Conservation (phyloP, 192 early-diverging fungal genomes). For the Phycomyces blakesleeanus region DNA sequence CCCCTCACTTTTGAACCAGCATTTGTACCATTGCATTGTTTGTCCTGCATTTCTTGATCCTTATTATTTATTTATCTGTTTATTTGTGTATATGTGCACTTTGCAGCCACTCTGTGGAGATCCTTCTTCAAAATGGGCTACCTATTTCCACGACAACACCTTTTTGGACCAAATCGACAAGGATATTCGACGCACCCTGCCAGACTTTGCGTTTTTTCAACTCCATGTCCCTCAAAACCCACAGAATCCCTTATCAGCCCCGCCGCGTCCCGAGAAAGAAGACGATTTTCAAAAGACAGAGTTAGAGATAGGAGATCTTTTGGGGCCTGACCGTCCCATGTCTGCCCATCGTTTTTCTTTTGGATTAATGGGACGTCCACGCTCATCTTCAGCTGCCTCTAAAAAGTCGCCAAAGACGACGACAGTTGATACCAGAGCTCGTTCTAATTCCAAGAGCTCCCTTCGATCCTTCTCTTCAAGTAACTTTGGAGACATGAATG, state of each 20-base stretch:
- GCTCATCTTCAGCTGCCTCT: constrained; percentile 24
- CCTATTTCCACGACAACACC: constrained; percentile 56
- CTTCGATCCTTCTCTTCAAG: constrained; percentile 24
- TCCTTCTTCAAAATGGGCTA: constrained; percentile 56
- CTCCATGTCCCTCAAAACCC: constrained; percentile 53
- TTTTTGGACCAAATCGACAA: constrained; percentile 73
- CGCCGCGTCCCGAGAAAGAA: constrained; percentile 11
- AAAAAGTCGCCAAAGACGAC: constrained; percentile 32
- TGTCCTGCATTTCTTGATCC: constrained; percentile 5
- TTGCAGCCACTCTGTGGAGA: constrained; percentile 19
- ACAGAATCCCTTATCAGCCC: constrained; percentile 44
- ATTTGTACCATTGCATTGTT: constrained; percentile 1
- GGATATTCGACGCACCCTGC: constrained; percentile 69
- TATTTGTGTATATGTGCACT: background rate
- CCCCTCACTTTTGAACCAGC: background rate
- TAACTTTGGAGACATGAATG: constrained; percentile 1
- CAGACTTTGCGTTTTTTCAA: constrained; percentile 75
- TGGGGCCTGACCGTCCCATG: background rate
- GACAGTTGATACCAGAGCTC: constrained; percentile 10
- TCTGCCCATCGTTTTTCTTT: constrained; percentile 19
- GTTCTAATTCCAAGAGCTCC: constrained; percentile 32
- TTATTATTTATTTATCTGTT: constrained; percentile 5
- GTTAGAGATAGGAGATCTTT: background rate
- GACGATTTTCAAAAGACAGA: background rate
- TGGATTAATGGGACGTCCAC: constrained; percentile 24